Evolutionary conservation across 352 stramenopile genomes (phyloP).

Genomic region (Globisporangium emineosum): DNA sequence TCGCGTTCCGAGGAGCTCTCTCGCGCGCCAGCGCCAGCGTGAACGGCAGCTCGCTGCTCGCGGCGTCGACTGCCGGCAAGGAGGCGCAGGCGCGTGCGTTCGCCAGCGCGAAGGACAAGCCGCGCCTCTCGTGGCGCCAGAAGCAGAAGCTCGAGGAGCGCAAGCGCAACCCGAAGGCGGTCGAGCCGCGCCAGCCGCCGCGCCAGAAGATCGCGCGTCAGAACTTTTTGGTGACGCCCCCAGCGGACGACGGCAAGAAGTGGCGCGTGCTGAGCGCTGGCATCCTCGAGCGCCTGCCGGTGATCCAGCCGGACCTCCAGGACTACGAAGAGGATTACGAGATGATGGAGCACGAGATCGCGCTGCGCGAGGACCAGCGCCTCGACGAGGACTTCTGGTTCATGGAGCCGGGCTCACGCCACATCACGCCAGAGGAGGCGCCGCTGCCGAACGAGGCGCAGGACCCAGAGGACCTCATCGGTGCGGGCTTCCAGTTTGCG

Average conservation of each 20-base stretch:
- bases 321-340: slow-evolving; percentile 76
- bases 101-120: slow-evolving; percentile 43
- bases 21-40: slow-evolving; percentile 12
- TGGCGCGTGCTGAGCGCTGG: slow-evolving; percentile 72
- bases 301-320: slow-evolving; percentile 72
- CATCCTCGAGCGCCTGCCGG: slow-evolving; percentile 68
- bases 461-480: slow-evolving; percentile 66
- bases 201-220: slow-evolving; percentile 45
- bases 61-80: slow-evolving; percentile 6
- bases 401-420: slow-evolving; percentile 66
- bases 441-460: slow-evolving; percentile 55
- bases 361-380: slow-evolving; percentile 69
- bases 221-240: slow-evolving; percentile 56
- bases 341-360: slow-evolving; percentile 75
- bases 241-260: slow-evolving; percentile 73
- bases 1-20: slow-evolving; percentile 41
- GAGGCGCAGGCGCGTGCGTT: slow-evolving; percentile 41
- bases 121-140: slow-evolving; percentile 60
- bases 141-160: slow-evolving; percentile 56
- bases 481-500: slow-evolving; percentile 71
- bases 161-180: slow-evolving; percentile 32
- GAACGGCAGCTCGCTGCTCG: slow-evolving; percentile 9
- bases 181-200: slow-evolving; percentile 38
- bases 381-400: slow-evolving; percentile 85
- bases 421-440: slow-evolving; percentile 77